Evolutionary conservation across 1,139 yeast species (phyloP).

Genomic region (Candida dubliniensis): DNA sequence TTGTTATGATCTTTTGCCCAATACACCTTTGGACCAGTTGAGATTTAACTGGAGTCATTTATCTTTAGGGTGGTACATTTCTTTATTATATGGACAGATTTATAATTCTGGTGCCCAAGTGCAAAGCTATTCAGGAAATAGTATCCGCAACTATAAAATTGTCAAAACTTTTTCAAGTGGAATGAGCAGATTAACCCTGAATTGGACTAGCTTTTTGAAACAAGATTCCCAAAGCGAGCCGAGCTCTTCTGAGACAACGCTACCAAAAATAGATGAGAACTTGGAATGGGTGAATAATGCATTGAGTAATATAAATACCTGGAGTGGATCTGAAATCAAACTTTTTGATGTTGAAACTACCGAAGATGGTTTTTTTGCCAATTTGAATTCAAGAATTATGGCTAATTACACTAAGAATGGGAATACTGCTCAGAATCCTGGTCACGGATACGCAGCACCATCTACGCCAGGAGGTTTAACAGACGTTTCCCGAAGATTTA

Average conservation of each 20-base stretch:
- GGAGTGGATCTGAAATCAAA: slow-evolving; percentile 64
- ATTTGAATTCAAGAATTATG: slow-evolving; percentile 15
- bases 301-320: slow-evolving; percentile 43
- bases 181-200: slow-evolving; percentile 44
- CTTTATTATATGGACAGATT: slow-evolving; percentile 65
- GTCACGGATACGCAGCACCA: slow-evolving; percentile 23
- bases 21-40: slow-evolving; percentile 47
- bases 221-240: slow-evolving; percentile 9
- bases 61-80: slow-evolving; percentile 77
- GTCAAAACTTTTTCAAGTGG: slow-evolving; percentile 37
- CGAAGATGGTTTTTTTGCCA: slow-evolving; percentile 40
- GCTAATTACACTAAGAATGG: slow-evolving; percentile 8
- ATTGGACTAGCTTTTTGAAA: slow-evolving; percentile 37
- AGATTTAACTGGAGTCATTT: slow-evolving; percentile 60
- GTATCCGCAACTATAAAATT: slow-evolving; percentile 24
- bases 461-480: slow-evolving; percentile 47
- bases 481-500: slow-evolving; percentile 51
- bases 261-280: slow-evolving; percentile 8
- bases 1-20: slow-evolving; percentile 35
- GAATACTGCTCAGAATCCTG: neutral
- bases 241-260: neutral
- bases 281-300: slow-evolving; percentile 26
- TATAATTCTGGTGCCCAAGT: slow-evolving; percentile 45
- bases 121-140: slow-evolving; percentile 5
- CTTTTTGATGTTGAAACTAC: slow-evolving; percentile 57